Evolutionary conservation across 2,329 filamentous ascomycete genomes (phyloP).

Genomic region (Neonectria punicea): DNA sequence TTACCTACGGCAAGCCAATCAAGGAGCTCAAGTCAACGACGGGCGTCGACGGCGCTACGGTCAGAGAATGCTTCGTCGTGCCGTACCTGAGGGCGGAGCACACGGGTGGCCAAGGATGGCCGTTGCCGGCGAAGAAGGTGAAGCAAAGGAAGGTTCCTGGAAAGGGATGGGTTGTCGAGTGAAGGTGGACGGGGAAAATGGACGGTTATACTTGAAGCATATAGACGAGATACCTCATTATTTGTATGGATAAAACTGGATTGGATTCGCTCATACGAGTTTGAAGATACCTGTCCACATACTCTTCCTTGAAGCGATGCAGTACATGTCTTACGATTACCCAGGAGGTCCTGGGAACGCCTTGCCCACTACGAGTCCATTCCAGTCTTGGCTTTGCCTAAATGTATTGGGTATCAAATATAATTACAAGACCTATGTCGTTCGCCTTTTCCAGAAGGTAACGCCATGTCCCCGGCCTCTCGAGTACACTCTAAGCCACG

Average conservation of each 20-base stretch:
- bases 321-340: neutral
- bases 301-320: too few relatives aligned
- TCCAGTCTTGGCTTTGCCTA: neutral
- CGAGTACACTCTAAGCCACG: constrained; percentile 36
- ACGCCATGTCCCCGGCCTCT: constrained; percentile 6
- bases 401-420: constrained; percentile 41
- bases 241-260: constrained; percentile 19
- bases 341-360: neutral
- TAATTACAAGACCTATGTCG: constrained; percentile 19
- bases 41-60: constrained; percentile 50
- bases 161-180: constrained; percentile 79
- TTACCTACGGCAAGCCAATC: constrained; percentile 89
- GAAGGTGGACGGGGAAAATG: constrained; percentile 22
- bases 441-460: neutral
- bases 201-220: constrained; percentile 22
- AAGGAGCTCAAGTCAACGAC: constrained; percentile 74
- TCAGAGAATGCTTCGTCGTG: constrained; percentile 84
- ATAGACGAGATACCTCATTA: constrained; percentile 39
- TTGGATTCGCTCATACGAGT: neutral
- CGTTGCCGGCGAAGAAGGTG: constrained; percentile 85
- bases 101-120: constrained; percentile 78
- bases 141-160: constrained; percentile 78
- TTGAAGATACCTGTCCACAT: too few relatives aligned
- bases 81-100: constrained; percentile 79
- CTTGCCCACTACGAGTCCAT: neutral